phyloP scores from a whole-genome alignment of 352 stramenopile species.

The Pythium sukuiense region DNA sequence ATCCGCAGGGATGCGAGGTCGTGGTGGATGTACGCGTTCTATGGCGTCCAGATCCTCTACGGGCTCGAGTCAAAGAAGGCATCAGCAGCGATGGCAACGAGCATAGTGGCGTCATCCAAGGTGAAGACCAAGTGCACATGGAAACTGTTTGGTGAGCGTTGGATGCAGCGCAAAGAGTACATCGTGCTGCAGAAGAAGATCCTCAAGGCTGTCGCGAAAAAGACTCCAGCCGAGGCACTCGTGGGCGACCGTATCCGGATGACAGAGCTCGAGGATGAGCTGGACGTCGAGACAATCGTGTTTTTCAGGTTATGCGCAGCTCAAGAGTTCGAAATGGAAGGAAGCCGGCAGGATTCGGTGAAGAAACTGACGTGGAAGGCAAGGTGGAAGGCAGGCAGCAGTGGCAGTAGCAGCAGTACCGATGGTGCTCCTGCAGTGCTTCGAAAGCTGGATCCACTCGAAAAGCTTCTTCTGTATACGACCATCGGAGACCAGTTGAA shows the following conservation, averaged over 20 bases:
- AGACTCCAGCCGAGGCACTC: slow-evolving; percentile 44
- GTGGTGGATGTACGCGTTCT: slow-evolving; percentile 84
- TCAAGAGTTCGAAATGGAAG: slow-evolving; percentile 68
- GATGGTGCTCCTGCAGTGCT: slow-evolving; percentile 22
- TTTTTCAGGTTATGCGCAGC: slow-evolving; percentile 76
- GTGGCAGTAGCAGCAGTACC: slow-evolving; percentile 3
- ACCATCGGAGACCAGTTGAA: slow-evolving; percentile 63
- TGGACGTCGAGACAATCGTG: slow-evolving; percentile 78
- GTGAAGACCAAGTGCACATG: slow-evolving; percentile 37
- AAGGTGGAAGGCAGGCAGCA: slow-evolving; percentile 44
- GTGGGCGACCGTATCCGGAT: slow-evolving; percentile 47
- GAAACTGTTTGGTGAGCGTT: slow-evolving; percentile 62
- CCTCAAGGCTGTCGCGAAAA: slow-evolving; percentile 58
- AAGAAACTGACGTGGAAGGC: slow-evolving; percentile 77
- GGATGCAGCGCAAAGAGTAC: slow-evolving; percentile 68
- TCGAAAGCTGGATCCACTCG: slow-evolving; percentile 33
- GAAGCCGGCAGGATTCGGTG: slow-evolving; percentile 58
- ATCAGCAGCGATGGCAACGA: not conserved
- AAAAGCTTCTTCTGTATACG: slow-evolving; percentile 59
- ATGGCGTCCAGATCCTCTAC: slow-evolving; percentile 67
- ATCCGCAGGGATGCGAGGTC: slow-evolving; percentile 44
- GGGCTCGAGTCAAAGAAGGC: slow-evolving; percentile 28
- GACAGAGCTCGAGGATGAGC: slow-evolving; percentile 63
- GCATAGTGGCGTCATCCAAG: slow-evolving; percentile 21
- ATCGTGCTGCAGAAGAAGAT: slow-evolving; percentile 76